Conservation (phyloP, 768 basidiomycete species). For the Leccinum arenicola region DNA sequence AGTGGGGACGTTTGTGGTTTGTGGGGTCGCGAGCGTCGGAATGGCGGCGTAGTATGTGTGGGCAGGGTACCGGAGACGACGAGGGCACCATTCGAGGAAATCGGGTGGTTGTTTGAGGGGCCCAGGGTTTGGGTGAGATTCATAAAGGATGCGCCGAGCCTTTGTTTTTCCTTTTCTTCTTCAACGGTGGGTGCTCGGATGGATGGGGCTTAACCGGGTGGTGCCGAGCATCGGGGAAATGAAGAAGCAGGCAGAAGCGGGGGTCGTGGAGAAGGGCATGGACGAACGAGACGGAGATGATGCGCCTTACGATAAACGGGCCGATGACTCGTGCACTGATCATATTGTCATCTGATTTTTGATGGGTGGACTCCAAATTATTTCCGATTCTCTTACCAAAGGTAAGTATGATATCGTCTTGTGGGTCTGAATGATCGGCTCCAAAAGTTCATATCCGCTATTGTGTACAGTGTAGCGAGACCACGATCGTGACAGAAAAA, state of each 20-base stretch:
- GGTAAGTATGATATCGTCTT: background rate
- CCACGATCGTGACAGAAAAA: conserved; percentile 74
- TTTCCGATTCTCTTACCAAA: background rate
- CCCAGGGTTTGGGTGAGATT: conserved; percentile 21
- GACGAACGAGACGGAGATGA: conserved; percentile 1
- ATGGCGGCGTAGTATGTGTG: conserved; percentile 33
- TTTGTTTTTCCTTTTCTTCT: too few relatives aligned
- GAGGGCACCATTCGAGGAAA: conserved; percentile 37
- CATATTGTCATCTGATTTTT: background rate
- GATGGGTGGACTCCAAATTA: background rate
- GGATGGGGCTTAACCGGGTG: conserved; percentile 7
- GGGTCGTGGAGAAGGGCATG: background rate
- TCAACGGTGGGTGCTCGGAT: conserved; percentile 23
- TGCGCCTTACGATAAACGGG: background rate
- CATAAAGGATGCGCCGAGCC: conserved; percentile 32
- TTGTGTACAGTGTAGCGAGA: conserved; percentile 68
- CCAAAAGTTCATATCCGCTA: too few relatives aligned
- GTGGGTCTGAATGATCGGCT: background rate
- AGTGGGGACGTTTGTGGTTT: conserved; percentile 32
- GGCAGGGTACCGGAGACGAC: conserved; percentile 40
- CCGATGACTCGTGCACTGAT: background rate
- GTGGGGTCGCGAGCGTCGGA: conserved; percentile 28
- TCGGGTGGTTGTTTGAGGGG: conserved; percentile 35
- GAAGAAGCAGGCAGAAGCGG: conserved; percentile 7
- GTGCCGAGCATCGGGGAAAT: conserved; percentile 29